Evolutionary conservation across 1,284 basidiomycete genomes (phyloP), one percentile per base, ranked within the genome.

Genomic region (Cerrena zonata): DNA sequence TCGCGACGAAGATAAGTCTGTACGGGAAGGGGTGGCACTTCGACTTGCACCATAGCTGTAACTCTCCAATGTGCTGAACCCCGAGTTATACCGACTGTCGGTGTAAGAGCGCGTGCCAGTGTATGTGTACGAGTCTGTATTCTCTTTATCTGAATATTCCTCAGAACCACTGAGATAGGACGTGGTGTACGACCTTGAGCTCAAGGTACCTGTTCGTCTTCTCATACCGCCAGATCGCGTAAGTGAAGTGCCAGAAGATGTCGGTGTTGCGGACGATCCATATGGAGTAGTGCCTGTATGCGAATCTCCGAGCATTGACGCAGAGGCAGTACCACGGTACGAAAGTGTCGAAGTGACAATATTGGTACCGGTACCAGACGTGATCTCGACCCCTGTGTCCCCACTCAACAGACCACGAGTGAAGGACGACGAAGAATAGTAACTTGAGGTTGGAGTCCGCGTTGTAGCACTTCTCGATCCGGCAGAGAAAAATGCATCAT

Each of bases 401-500:
- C 59, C 59, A 1, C 59, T 61, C 18, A 51, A 46, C 22, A 62
- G 50, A 2, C 53, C 54, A 27, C 55, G 57, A 5, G 64, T 64
- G 56, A 62, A 62, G 0, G 65, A 63, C 37, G 68, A 64, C 4
- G 60, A 57, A 4, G 69, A 68, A 44, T 67, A 68, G 58, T 64
- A 67, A 26, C 62, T 66, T 2, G 68, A 66, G 0, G 64, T 61
- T 12, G 61, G 64, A 0, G 69, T 70, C 48, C 61, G 65, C 25
- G 71, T 66, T 5, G 51, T 57, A 19, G 54, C 58, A 19, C 64
- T 58, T 10, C 52, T 48, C 11, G 55, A 59, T 25, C 64, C 68
- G 52, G 80, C 76, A 7, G 76, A 76, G 59, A 80, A 81, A 62
- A 84, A 86, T 4, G 73, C 69, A 2, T 84, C 82, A 46, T 84